A percentile compares a stretch with the other conserved stretches of the same genome.
Conservation (phyloP, 2,329 filamentous ascomycete genomes). For the Xylariaceae sp. region DNA sequence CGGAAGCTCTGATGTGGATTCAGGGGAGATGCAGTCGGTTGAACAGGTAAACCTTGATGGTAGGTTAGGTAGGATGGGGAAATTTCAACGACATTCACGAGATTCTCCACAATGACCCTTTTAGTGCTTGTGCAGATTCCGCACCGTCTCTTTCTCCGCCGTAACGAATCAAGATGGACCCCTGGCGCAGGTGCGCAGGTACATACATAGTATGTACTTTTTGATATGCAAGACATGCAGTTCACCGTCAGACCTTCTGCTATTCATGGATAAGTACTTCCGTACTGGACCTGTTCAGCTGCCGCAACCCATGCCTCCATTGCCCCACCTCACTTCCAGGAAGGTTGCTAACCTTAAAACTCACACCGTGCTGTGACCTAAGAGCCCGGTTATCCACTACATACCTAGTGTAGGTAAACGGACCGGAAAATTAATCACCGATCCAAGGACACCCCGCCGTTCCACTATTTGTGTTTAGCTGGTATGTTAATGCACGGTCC, state of each 20-base stretch:
- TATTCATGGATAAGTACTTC: neutral
- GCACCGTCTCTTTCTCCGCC: slow-evolving; percentile 29
- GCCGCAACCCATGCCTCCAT: too few species aligned
- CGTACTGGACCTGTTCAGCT: too few species aligned
- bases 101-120: slow-evolving; percentile 28
- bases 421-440: neutral
- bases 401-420: too few species aligned
- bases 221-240: slow-evolving; percentile 13
- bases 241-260: neutral
- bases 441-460: neutral
- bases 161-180: slow-evolving; percentile 18
- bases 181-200: slow-evolving; percentile 4
- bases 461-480: neutral
- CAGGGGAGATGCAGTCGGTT: slow-evolving; percentile 17
- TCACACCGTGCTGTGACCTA: slow-evolving; percentile 7
- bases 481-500: slow-evolving; percentile 15
- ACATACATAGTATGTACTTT: neutral
- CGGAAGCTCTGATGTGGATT: slow-evolving; percentile 15
- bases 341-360: neutral
- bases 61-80: slow-evolving; percentile 11
- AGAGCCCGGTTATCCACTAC: too few species aligned
- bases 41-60: slow-evolving; percentile 16
- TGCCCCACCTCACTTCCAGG: too few species aligned
- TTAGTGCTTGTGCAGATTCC: slow-evolving; percentile 22
- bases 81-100: slow-evolving; percentile 24